These are phyloP conservation scores for Septoria petroselini DNA, from an alignment of 2,329 filamentous ascomycete species.

Conservation along the genomic window DNA sequence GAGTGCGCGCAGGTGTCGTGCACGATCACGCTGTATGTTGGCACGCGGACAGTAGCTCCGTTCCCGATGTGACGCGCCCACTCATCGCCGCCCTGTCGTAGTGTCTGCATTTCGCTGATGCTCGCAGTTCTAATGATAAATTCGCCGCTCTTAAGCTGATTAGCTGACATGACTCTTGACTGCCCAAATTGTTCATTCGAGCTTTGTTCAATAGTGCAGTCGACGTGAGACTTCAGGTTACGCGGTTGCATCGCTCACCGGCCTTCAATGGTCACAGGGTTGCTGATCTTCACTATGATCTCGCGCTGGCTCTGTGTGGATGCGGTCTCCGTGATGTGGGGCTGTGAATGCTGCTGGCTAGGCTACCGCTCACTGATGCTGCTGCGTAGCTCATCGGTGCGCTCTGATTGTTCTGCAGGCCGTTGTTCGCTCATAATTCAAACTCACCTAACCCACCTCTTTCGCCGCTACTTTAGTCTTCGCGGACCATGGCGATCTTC, in stretches of 20 bases:
- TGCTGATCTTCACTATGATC: not conserved
- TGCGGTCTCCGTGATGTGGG: not conserved
- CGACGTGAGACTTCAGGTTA: conserved; percentile 8
- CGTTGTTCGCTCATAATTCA: conserved; percentile 4
- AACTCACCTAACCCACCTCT: not conserved
- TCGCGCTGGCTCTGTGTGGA: not conserved
- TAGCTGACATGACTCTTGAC: conserved; percentile 6
- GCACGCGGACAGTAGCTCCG: conserved; percentile 2
- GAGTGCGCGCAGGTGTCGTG: conserved; percentile 1
- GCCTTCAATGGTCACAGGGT: not conserved
- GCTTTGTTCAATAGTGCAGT: conserved; percentile 9
- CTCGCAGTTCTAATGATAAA: conserved; percentile 7
- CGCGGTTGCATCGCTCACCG: not conserved
- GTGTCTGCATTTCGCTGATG: conserved; percentile 1
- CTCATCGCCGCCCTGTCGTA: conserved; percentile 2
- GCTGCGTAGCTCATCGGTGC: conserved; percentile 9
- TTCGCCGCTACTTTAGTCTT: not conserved
- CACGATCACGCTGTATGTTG: conserved; percentile 2
- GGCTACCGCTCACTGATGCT: conserved; percentile 3
- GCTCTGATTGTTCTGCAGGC: conserved; percentile 7
- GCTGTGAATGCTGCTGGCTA: conserved; percentile 9
- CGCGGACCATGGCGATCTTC: not conserved
- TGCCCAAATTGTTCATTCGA: conserved; percentile 8
- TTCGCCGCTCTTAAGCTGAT: conserved; percentile 10
- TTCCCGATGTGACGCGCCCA: not conserved